Evolutionary conservation across 2,329 filamentous ascomycete species (phyloP).

Genomic region (Septoria petroselini): DNA sequence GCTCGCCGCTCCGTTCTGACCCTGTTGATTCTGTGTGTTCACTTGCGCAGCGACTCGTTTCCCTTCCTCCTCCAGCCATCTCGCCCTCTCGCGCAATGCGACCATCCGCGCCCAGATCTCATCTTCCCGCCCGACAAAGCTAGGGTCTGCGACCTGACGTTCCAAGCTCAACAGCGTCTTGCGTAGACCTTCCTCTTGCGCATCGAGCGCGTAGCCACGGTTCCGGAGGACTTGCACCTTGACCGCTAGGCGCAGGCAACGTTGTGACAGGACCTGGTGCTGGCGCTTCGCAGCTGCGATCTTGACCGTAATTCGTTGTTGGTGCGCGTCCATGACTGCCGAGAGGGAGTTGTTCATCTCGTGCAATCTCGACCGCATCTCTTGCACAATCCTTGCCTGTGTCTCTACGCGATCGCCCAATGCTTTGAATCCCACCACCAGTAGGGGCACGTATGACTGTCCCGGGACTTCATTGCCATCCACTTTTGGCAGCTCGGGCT

Average conservation of each 20-base stretch:
- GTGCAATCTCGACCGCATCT: slow-evolving; percentile 70
- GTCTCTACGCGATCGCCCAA: slow-evolving; percentile 69
- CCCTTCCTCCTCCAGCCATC: slow-evolving; percentile 69
- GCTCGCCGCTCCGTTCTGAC: slow-evolving; percentile 49
- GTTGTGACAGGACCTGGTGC: slow-evolving; percentile 68
- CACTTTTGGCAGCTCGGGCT: slow-evolving; percentile 54
- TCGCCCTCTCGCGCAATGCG: slow-evolving; percentile 68
- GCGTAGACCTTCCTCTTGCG: slow-evolving; percentile 74
- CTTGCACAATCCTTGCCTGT: slow-evolving; percentile 66
- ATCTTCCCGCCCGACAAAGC: slow-evolving; percentile 70
- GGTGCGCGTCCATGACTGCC: slow-evolving; percentile 70
- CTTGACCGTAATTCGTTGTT: slow-evolving; percentile 71
- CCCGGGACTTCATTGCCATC: slow-evolving; percentile 26
- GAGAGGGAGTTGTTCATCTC: slow-evolving; percentile 74
- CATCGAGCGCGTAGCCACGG: slow-evolving; percentile 74
- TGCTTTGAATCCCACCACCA: slow-evolving; percentile 70
- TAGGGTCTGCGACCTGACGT: slow-evolving; percentile 68
- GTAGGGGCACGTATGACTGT: slow-evolving; percentile 68
- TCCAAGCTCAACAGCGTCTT: slow-evolving; percentile 68
- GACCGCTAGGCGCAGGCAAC: slow-evolving; percentile 70
- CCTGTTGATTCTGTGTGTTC: slow-evolving; percentile 42
- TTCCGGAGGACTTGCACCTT: slow-evolving; percentile 79
- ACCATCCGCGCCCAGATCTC: slow-evolving; percentile 83
- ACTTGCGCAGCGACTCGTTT: slow-evolving; percentile 59
- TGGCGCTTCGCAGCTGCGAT: slow-evolving; percentile 69